These are phyloP conservation scores for Scleroderma bovista DNA, from an alignment of 768 basidiomycete genomes.

Conservation along the genomic window DNA sequence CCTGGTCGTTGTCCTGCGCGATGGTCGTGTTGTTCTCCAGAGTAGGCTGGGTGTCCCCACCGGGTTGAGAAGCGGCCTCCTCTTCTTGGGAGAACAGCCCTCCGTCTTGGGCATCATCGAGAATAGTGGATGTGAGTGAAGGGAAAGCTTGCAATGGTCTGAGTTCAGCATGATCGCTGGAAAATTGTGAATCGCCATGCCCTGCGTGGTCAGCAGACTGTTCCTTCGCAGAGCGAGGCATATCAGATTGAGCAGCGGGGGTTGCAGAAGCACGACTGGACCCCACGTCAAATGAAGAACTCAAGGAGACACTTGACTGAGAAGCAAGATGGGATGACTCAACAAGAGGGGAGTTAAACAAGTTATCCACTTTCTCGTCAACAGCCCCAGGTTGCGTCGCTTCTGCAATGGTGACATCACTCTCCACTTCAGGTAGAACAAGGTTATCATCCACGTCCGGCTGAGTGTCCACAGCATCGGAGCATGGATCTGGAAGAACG, in stretches of 20 bases:
- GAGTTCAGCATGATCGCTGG: constrained; percentile 8
- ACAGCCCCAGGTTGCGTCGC: constrained; percentile 15
- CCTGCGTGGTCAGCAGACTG: constrained; percentile 44
- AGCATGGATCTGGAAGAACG: constrained; percentile 6
- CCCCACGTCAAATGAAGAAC: constrained; percentile 40
- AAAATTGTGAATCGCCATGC: constrained; percentile 41
- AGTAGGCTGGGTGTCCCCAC: constrained; percentile 13
- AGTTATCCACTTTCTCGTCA: constrained; percentile 17
- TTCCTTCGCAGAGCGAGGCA: constrained; percentile 37
- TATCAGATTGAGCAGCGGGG: constrained; percentile 26
- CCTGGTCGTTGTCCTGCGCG: constrained; percentile 23
- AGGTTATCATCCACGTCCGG: constrained; percentile 16
- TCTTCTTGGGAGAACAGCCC: constrained; percentile 25
- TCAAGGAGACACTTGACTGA: constrained; percentile 28
- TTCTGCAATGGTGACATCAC: constrained; percentile 13
- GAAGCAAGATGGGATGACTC: constrained; percentile 29
- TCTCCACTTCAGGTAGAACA: constrained; percentile 15
- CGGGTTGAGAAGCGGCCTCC: constrained; percentile 7
- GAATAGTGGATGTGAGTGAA: constrained; percentile 49
- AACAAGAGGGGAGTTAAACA: constrained; percentile 17
- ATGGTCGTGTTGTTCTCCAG: constrained; percentile 13
- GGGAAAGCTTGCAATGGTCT: constrained; percentile 37
- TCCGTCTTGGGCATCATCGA: constrained; percentile 38
- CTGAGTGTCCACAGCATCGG: constrained; percentile 17
- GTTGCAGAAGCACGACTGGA: constrained; percentile 37